Evolutionary conservation across 495 filamentous ascomycete genomes (phyloP).

Genomic region (Talaromyces liani): DNA sequence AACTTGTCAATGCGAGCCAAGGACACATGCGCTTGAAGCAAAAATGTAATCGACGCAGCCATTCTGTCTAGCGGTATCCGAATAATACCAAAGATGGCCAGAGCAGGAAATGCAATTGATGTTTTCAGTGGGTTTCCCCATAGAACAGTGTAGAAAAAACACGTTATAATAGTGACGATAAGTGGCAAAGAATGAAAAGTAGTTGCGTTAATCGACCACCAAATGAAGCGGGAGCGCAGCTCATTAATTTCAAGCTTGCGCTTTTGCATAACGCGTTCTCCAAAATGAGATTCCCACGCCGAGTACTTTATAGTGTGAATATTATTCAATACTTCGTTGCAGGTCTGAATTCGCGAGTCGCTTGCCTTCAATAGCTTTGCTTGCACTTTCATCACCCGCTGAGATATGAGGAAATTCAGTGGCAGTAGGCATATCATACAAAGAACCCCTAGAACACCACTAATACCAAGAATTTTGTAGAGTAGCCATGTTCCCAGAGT

Average conservation of each 20-base stretch:
- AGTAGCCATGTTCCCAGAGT: constrained; percentile 1
- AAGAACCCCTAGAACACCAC: not conserved
- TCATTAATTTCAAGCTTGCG: constrained; percentile 56
- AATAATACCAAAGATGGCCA: not conserved
- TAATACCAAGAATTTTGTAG: not conserved
- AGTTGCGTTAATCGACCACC: constrained; percentile 1
- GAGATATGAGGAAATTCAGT: not conserved
- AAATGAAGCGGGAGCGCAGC: not conserved
- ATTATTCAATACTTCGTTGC: constrained; percentile 73
- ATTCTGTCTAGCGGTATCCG: not conserved
- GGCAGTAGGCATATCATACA: not conserved
- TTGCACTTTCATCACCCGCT: constrained; percentile 36
- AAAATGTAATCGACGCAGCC: not conserved
- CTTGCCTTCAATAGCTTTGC: constrained; percentile 69
- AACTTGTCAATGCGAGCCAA: not conserved
- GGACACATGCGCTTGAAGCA: not conserved
- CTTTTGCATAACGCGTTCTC: constrained; percentile 57
- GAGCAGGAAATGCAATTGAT: not conserved
- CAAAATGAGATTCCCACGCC: constrained; percentile 70
- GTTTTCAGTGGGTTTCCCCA: not conserved
- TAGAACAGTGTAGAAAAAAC: not conserved
- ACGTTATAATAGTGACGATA: not conserved
- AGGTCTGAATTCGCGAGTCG: constrained; percentile 68
- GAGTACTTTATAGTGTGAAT: constrained; percentile 88
- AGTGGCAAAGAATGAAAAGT: not conserved